Percentiles rank a stretch among this genome's conserved stretches.
These are phyloP conservation scores for Xylaria sp. DNA, from an alignment of 2,329 filamentous ascomycete species.

Conservation along the genomic window DNA sequence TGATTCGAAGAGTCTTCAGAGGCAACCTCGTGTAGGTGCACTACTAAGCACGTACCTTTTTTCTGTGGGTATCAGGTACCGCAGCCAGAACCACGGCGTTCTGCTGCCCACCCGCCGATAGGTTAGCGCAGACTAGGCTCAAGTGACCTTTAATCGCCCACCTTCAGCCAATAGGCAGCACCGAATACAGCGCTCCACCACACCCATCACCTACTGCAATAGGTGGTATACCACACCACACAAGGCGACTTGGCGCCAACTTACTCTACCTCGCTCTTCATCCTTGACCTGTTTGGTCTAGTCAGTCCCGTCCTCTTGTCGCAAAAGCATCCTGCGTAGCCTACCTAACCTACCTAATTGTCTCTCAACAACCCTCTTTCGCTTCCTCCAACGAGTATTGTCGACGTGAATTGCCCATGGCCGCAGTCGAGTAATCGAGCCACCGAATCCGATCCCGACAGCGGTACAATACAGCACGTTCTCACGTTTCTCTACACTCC, in stretches of 20 bases:
- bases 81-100: neutral
- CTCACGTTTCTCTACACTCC: neutral
- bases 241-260: conserved; percentile 30
- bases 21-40: neutral
- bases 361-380: conserved; percentile 14
- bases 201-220: neutral
- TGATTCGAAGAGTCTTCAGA: neutral
- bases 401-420: conserved; percentile 23
- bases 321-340: conserved; percentile 26
- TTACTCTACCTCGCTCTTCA: conserved; percentile 26
- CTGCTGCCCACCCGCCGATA: neutral
- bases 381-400: conserved; percentile 25
- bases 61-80: neutral
- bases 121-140: conserved; percentile 1
- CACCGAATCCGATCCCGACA: conserved; percentile 21
- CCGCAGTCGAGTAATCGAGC: conserved; percentile 28
- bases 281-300: conserved; percentile 23
- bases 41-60: neutral
- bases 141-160: conserved; percentile 26
- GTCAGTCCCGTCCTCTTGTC: conserved; percentile 25
- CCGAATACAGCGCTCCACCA: conserved; percentile 27
- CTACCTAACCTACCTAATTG: conserved; percentile 1
- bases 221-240: conserved; percentile 17
- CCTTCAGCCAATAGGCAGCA: conserved; percentile 20
- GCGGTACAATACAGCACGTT: conserved; percentile 1